Conservation (phyloP, 192 early-diverging fungal species). For the Umbelopsis ramanniana region DNA sequence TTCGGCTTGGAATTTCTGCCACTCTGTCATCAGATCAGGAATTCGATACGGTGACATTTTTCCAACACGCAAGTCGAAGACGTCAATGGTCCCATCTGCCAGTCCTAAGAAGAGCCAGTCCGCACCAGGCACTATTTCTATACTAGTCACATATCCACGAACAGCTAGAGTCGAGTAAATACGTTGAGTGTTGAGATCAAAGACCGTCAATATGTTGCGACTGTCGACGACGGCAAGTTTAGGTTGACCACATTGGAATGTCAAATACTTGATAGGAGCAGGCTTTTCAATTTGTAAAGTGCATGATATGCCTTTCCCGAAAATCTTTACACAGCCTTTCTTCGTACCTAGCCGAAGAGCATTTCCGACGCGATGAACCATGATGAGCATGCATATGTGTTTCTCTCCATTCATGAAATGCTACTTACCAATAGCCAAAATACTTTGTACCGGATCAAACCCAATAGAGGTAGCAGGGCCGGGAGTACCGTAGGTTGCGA, state of each 20-base stretch:
- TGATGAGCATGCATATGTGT: too few species aligned
- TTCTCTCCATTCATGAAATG: not conserved
- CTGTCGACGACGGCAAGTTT: conserved; percentile 50
- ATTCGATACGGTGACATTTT: conserved; percentile 43
- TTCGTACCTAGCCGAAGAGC: conserved; percentile 30
- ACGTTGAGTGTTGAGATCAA: conserved; percentile 52
- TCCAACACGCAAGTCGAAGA: conserved; percentile 50
- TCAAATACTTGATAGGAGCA: conserved; percentile 48
- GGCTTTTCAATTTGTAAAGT: conserved; percentile 38
- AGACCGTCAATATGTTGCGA: conserved; percentile 49
- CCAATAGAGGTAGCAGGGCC: conserved; percentile 46
- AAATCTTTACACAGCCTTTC: conserved; percentile 48
- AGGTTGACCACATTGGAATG: conserved; percentile 57
- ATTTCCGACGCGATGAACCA: not conserved
- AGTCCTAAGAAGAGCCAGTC: conserved; percentile 59
- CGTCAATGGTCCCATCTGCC: conserved; percentile 52
- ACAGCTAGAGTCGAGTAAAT: conserved; percentile 36
- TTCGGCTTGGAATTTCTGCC: conserved; percentile 25
- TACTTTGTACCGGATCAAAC: conserved; percentile 55
- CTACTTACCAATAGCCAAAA: conserved; percentile 58
- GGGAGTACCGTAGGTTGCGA: conserved; percentile 47
- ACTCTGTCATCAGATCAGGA: conserved; percentile 49
- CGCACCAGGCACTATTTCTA: conserved; percentile 47
- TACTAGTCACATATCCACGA: conserved; percentile 50
- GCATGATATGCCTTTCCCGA: conserved; percentile 43